Evolutionary conservation across 2,329 filamentous ascomycete genomes (phyloP).

Genomic region (Metarhizium anisopliae): DNA sequence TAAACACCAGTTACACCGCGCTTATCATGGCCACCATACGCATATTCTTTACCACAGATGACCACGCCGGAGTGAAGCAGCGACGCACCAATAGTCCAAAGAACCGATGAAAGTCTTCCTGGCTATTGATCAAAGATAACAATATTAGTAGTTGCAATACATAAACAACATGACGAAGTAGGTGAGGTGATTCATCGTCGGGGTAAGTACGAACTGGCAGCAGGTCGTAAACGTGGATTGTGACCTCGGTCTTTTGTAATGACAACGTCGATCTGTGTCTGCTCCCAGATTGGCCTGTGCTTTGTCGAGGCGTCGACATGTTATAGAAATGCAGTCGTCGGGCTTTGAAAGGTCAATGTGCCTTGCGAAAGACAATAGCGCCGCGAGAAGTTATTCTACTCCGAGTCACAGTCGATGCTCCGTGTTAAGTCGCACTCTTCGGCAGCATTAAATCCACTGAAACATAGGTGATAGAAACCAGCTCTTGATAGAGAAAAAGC

Average conservation of each 20-base stretch:
- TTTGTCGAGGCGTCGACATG: slow-evolving; percentile 21
- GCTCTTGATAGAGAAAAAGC: background rate
- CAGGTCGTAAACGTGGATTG: slow-evolving; percentile 72
- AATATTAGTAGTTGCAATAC: background rate
- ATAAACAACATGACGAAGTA: too few relatives aligned
- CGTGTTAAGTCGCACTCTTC: background rate
- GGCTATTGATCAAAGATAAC: slow-evolving; percentile 37
- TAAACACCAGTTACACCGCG: slow-evolving; percentile 69
- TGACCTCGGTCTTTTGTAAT: slow-evolving; percentile 62
- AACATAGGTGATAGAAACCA: background rate
- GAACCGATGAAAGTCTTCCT: slow-evolving; percentile 61
- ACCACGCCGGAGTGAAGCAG: slow-evolving; percentile 78
- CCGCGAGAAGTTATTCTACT: background rate
- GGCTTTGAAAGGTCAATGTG: background rate
- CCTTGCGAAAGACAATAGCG: background rate
- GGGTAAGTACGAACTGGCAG: slow-evolving; percentile 46
- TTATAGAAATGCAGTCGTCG: background rate
- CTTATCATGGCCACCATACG: slow-evolving; percentile 73
- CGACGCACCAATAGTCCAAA: slow-evolving; percentile 71
- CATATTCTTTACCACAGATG: slow-evolving; percentile 72
- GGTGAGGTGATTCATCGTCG: background rate
- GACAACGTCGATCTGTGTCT: slow-evolving; percentile 58
- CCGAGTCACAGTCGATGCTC: background rate
- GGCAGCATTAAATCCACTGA: background rate
- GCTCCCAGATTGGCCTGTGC: slow-evolving; percentile 15